Conservation (phyloP, 2,329 filamentous ascomycete species). For the Endothia cerciana region DNA sequence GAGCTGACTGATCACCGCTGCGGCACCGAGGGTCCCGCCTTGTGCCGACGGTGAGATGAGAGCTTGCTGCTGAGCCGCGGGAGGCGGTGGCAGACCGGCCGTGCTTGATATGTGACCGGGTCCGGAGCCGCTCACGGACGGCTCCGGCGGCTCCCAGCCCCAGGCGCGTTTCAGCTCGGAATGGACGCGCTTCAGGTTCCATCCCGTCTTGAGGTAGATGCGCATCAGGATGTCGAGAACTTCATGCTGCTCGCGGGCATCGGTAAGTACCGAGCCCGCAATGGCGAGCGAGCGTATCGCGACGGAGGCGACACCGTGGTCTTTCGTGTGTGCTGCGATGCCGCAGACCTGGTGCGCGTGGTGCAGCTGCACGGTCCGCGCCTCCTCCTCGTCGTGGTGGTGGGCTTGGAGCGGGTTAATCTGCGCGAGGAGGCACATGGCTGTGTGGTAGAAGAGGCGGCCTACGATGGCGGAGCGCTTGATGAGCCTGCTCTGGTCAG, state of each 20-base stretch:
- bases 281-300: constrained; percentile 80
- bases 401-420: constrained; percentile 69
- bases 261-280: constrained; percentile 72
- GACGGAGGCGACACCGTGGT: constrained; percentile 77
- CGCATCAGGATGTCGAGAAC: constrained; percentile 76
- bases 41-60: constrained; percentile 15
- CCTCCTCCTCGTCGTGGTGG: constrained; percentile 63
- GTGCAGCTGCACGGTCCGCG: constrained; percentile 69
- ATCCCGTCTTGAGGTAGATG: constrained; percentile 77
- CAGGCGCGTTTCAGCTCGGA: constrained; percentile 75
- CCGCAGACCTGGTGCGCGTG: constrained; percentile 88
- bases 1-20: constrained; percentile 20
- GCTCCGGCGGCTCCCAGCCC: constrained; percentile 63
- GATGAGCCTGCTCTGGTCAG: constrained; percentile 63
- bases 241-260: constrained; percentile 76
- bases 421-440: constrained; percentile 79
- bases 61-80: constrained; percentile 2
- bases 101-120: constrained; percentile 1
- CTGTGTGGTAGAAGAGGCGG: constrained; percentile 86
- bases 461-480: constrained; percentile 82
- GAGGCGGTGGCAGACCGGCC: constrained; percentile 4
- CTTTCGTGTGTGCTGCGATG: constrained; percentile 83
- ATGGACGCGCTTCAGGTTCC: constrained; percentile 74
- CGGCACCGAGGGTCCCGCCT: constrained; percentile 9
- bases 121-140: neutral